Conservation (phyloP, 129 eudicot genomes). For the Pittosporum tobira region DNA sequence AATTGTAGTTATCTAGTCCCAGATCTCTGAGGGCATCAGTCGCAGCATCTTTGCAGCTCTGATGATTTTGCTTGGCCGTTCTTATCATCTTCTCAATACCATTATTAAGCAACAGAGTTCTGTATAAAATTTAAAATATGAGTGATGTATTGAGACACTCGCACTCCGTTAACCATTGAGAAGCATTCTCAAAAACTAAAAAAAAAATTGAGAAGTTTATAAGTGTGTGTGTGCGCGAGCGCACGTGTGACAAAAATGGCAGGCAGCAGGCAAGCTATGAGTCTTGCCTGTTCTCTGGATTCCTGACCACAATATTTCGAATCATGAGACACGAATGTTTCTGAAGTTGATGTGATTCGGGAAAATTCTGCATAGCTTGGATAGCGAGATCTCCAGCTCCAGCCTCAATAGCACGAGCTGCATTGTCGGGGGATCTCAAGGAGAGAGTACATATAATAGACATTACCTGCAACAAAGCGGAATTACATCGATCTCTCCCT, state of each 20-base stretch:
- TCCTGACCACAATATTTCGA: slow-evolving; percentile 84
- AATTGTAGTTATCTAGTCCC: slow-evolving; percentile 82
- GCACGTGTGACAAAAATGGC: neutral
- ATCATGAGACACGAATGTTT: slow-evolving; percentile 85
- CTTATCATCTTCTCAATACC: slow-evolving; percentile 80
- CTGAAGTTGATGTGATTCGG: slow-evolving; percentile 62
- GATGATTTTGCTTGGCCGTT: slow-evolving; percentile 61
- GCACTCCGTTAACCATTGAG: neutral
- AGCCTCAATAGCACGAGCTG: slow-evolving; percentile 81
- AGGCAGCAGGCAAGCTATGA: neutral
- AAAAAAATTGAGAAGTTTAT: neutral
- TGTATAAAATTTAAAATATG: slow-evolving; percentile 12
- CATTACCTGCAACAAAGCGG: slow-evolving; percentile 52
- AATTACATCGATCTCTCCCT: neutral
- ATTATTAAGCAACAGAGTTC: slow-evolving; percentile 60
- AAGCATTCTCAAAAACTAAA: no score
- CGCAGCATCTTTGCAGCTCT: slow-evolving; percentile 76
- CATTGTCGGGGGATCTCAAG: slow-evolving; percentile 74
- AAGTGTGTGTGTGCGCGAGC: no score
- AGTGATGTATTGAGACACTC: neutral
- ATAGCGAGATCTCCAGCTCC: slow-evolving; percentile 97
- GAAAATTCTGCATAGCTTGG: slow-evolving; percentile 76
- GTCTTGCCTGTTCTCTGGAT: slow-evolving; percentile 74
- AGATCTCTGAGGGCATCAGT: slow-evolving; percentile 85
- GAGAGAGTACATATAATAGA: slow-evolving; percentile 63